Percentiles rank a stretch among this genome's conserved stretches.
Evolutionary conservation across 1,284 basidiomycete species (phyloP).

Genomic region (Mycosarcoma mackinlayi): DNA sequence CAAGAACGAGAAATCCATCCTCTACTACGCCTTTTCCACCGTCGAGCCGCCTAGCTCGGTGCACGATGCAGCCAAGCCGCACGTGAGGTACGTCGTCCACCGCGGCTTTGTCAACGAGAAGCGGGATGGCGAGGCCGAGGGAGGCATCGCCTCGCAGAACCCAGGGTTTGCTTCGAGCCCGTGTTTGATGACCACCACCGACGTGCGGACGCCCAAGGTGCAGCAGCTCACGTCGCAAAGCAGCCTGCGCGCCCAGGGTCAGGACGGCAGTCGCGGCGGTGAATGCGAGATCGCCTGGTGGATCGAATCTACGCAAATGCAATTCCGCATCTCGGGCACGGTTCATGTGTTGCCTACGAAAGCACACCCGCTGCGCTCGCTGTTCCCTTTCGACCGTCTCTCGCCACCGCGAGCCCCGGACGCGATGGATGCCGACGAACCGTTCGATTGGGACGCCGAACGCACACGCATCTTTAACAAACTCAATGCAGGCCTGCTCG

Average conservation of each 20-base stretch:
- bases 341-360: slow-evolving; percentile 65
- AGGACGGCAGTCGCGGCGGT: slow-evolving; percentile 41
- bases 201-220: slow-evolving; percentile 68
- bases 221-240: slow-evolving; percentile 56
- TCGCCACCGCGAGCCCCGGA: slow-evolving; percentile 34
- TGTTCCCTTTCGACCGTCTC: slow-evolving; percentile 48
- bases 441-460: slow-evolving; percentile 68
- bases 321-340: slow-evolving; percentile 66
- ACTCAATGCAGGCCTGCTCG: slow-evolving; percentile 66
- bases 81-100: slow-evolving; percentile 67
- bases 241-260: slow-evolving; percentile 30
- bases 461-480: slow-evolving; percentile 67
- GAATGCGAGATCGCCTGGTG: slow-evolving; percentile 68
- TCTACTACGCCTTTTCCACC: slow-evolving; percentile 65
- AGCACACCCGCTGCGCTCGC: slow-evolving; percentile 33
- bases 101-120: slow-evolving; percentile 69
- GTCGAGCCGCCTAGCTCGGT: slow-evolving; percentile 43
- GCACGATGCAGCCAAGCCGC: slow-evolving; percentile 53
- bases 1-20: slow-evolving; percentile 58
- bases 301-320: slow-evolving; percentile 64
- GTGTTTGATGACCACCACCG: slow-evolving; percentile 68
- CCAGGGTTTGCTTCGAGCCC: slow-evolving; percentile 57
- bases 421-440: slow-evolving; percentile 25
- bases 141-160: slow-evolving; percentile 51
- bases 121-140: slow-evolving; percentile 49